Conservation (phyloP, 1,139 yeast genomes). For the Pichia sp. region DNA sequence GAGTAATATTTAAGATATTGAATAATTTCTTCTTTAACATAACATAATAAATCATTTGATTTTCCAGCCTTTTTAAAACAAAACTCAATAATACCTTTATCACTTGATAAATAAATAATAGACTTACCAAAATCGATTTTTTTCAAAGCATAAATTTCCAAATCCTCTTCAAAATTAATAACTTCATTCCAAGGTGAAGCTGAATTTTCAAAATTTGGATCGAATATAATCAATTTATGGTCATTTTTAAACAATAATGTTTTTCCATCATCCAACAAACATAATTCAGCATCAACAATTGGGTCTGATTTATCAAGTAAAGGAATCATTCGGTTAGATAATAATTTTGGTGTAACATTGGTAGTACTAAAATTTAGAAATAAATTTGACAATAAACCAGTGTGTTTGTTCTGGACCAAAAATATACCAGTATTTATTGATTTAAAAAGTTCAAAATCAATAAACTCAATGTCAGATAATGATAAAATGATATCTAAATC, state of each 20-base stretch:
- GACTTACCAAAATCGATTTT: conserved; percentile 38
- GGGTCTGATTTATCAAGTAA: not conserved
- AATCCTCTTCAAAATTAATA: conserved; percentile 2
- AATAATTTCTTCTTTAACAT: conserved; percentile 58
- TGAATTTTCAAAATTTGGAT: not conserved
- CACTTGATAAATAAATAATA: conserved; percentile 38
- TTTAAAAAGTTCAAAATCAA: conserved; percentile 6
- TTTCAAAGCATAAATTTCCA: conserved; percentile 3
- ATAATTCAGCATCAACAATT: not conserved
- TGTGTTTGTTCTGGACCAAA: not conserved
- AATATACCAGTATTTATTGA: conserved; percentile 2
- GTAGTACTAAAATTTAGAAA: not conserved
- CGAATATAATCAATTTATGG: conserved; percentile 5
- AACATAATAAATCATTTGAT: not conserved
- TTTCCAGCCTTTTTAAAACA: conserved; percentile 31
- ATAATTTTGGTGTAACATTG: not conserved
- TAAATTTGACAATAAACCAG: not conserved
- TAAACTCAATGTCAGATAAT: not conserved
- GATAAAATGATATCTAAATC: not conserved
- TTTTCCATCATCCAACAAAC: not conserved
- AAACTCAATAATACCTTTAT: conserved; percentile 58
- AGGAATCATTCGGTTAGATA: not conserved
- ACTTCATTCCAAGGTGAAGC: conserved; percentile 9
- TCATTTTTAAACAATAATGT: conserved; percentile 1
- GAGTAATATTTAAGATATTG: conserved; percentile 68